Base-by-base conservation (phyloP, 2,329 filamentous ascomycete genomes). In the Chrysosporium queenslandicum region DNA sequence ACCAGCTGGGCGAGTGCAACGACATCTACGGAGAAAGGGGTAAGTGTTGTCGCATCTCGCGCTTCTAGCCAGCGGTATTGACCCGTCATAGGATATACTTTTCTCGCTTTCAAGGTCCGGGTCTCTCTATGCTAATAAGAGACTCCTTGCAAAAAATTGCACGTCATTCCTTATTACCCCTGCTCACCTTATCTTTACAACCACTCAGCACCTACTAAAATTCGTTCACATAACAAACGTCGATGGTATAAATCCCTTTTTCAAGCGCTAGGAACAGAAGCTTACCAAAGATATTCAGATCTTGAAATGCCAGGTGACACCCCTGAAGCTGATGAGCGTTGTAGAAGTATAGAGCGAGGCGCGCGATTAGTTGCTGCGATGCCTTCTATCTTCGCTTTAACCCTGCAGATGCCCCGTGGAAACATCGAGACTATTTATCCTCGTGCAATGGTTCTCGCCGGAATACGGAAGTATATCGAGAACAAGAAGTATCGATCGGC, bases 361-460 rank as follows among this genome's bases (percentile, higher is more conserved):
- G 88, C 86, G 2, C 83, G 82, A 46, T 77, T 98, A 12, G 82
- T 98, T 20, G 92, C 87, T 0, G 88, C 89, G 25, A 90, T 95
- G 68, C 91, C 92, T 1, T 87, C 87, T 2, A 85, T 82, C 37
- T 92, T 94, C 70, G 86, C 82, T 50, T 74, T 98, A 7, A 80
- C 94, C 0, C 74, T 98, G 2, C 92, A 98, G 66, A 96, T 96
- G 87, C 92, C 92, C 1, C 79, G 92, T 61, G 92, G 92, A 18
- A 98, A 98, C 60, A 72, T 97, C 1, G 92, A 98, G 69, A 97
- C 91, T 0, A 90, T 97, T 46, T 97, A 84, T 63, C 92, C 92
- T 14, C 80, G 92, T 55, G 91, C 91, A 12, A 83, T 98, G 70
- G 91, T 98, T 0, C 75, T 98, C 46, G 88, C 89, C 1, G 90